phyloP scores from a whole-genome alignment of 176 grass and related monocot species.

The Triticum urartu region DNA sequence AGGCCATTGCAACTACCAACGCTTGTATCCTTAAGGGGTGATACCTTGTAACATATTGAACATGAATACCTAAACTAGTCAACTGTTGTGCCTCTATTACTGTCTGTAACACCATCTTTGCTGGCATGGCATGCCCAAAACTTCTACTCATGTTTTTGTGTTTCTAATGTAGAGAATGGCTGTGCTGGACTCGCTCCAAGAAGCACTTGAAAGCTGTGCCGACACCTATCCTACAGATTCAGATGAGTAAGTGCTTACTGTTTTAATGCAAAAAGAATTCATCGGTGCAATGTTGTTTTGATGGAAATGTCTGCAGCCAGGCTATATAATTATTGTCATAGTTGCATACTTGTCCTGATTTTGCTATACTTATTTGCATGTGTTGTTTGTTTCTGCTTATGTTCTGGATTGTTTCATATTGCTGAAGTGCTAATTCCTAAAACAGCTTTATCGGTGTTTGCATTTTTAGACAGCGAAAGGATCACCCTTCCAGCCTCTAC shows the following conservation, averaged over 20 bases:
- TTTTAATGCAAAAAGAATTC: not conserved
- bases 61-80: not conserved
- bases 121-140: not conserved
- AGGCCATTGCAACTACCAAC: not conserved
- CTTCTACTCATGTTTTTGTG: not conserved
- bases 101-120: not conserved
- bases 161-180: constrained; percentile 58
- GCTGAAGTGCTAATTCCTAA: not conserved
- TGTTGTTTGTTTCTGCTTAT: not conserved
- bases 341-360: not conserved
- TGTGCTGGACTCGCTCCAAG: constrained; percentile 60
- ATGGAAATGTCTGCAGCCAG: not conserved
- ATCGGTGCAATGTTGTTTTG: not conserved
- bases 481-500: too few relatives aligned
- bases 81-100: not conserved
- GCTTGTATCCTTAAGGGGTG: not conserved
- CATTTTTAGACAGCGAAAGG: not conserved
- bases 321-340: not conserved
- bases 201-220: constrained; percentile 48
- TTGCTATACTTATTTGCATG: not conserved
- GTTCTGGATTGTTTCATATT: not conserved
- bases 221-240: constrained; percentile 44
- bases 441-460: not conserved
- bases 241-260: constrained; percentile 49
- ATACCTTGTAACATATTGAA: not conserved